phyloP scores from a whole-genome alignment of 495 filamentous ascomycete genomes.

The Evernia prunastri region DNA sequence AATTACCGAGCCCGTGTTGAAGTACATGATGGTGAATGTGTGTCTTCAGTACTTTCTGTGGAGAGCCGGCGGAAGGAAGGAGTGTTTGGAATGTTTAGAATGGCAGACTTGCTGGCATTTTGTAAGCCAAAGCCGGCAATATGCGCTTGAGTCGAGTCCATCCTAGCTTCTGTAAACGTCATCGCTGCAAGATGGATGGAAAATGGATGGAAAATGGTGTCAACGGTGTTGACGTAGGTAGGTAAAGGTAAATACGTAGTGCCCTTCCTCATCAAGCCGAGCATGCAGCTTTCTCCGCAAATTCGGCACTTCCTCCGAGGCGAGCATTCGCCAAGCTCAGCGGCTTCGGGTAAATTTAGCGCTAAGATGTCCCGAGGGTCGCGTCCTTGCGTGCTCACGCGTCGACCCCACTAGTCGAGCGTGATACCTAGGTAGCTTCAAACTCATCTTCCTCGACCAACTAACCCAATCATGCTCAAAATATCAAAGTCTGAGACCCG shows the following conservation, averaged over 20 bases:
- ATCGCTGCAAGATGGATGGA: neutral
- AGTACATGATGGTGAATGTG: neutral
- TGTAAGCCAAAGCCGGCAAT: too few relatives aligned
- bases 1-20: neutral
- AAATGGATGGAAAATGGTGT: too few relatives aligned
- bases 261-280: too few relatives aligned
- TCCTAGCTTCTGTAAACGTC: neutral
- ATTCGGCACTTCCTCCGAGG: too few relatives aligned
- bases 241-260: too few relatives aligned
- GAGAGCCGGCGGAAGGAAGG: neutral
- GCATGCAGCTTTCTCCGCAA: neutral
- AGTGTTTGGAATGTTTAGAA: too few relatives aligned
- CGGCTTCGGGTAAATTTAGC: neutral
- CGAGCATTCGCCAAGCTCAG: neutral
- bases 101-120: neutral
- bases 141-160: neutral
- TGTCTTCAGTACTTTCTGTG: neutral
- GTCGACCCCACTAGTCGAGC: neutral
- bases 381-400: neutral
- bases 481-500: neutral
- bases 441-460: neutral
- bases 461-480: conserved; percentile 16
- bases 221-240: neutral
- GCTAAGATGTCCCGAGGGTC: neutral
- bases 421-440: neutral